These are phyloP conservation scores for Coemansia biformis DNA, from an alignment of 192 early-diverging fungal genomes.

Conservation along the genomic window DNA sequence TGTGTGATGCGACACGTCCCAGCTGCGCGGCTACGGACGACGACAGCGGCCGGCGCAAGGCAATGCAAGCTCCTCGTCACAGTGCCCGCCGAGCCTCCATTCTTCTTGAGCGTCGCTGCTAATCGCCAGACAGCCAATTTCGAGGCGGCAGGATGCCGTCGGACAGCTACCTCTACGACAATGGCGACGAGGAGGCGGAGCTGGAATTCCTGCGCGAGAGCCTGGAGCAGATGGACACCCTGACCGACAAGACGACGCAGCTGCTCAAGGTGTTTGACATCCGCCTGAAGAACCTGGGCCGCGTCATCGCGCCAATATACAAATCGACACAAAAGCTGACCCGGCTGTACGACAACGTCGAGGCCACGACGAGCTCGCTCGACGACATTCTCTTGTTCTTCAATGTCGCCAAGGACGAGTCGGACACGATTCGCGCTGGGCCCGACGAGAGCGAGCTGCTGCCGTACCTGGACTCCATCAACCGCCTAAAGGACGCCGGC, in stretches of 20 bases:
- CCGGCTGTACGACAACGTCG: constrained; percentile 42
- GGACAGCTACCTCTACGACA: constrained; percentile 38
- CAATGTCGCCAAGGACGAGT: constrained; percentile 48
- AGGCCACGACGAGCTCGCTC: constrained; percentile 41
- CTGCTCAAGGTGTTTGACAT: constrained; percentile 51
- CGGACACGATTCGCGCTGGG: constrained; percentile 37
- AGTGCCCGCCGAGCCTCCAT: no score
- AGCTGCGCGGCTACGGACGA: no score
- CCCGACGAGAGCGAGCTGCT: constrained; percentile 50
- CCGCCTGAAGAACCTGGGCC: constrained; percentile 45
- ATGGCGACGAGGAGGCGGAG: constrained; percentile 51
- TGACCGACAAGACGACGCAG: constrained; percentile 46
- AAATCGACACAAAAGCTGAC: constrained; percentile 51
- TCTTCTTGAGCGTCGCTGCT: no score
- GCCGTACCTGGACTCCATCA: constrained; percentile 53
- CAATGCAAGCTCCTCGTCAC: no score
- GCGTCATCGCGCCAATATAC: constrained; percentile 48
- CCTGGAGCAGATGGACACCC: constrained; percentile 52
- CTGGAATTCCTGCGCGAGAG: constrained; percentile 51
- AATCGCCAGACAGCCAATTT: no score
- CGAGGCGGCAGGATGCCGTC: constrained; percentile 11
- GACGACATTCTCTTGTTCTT: constrained; percentile 51
- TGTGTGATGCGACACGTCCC: no score
- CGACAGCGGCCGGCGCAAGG: no score
- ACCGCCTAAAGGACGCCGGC: constrained; percentile 48